A percentile compares a stretch with the other conserved stretches of the same genome.
Evolutionary conservation across 306 rosid genomes (phyloP).

Genomic region (Luffa acutangula): DNA sequence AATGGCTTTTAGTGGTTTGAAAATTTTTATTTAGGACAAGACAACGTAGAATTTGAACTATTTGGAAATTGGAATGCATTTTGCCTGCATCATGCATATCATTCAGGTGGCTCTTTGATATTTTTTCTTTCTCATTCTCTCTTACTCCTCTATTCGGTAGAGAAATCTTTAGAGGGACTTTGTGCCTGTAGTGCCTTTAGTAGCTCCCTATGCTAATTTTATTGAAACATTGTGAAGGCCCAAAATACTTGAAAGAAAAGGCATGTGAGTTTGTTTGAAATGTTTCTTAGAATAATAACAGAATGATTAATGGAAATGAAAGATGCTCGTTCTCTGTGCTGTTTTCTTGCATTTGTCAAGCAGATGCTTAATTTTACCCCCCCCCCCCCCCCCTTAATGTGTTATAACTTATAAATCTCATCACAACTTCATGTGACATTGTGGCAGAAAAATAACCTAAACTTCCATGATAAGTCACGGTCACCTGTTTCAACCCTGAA

Average conservation of each 20-base stretch:
- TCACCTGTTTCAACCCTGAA: slow-evolving; percentile 31
- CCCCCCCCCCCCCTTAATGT: not conserved
- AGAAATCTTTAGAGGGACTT: not conserved
- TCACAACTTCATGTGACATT: not conserved
- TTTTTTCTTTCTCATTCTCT: not conserved
- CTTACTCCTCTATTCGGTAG: not conserved
- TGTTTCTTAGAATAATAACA: no score
- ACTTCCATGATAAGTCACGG: slow-evolving; percentile 50
- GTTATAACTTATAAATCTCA: not conserved
- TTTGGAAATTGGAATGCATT: not conserved
- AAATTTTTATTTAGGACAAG: not conserved
- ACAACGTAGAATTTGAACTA: not conserved
- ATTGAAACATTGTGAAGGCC: not conserved
- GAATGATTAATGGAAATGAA: not conserved
- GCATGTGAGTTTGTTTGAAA: not conserved
- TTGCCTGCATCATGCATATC: not conserved
- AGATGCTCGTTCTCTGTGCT: not conserved
- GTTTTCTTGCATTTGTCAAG: not conserved
- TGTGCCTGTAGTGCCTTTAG: not conserved
- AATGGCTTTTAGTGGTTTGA: not conserved
- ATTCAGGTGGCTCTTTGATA: not conserved
- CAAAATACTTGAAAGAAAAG: not conserved
- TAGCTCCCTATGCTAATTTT: not conserved
- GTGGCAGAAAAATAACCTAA: slow-evolving; percentile 44
- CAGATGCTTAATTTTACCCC: not conserved